These are phyloP conservation scores for Sporothrix humicola DNA, from an alignment of 2,329 filamentous ascomycete species.

Conservation along the genomic window DNA sequence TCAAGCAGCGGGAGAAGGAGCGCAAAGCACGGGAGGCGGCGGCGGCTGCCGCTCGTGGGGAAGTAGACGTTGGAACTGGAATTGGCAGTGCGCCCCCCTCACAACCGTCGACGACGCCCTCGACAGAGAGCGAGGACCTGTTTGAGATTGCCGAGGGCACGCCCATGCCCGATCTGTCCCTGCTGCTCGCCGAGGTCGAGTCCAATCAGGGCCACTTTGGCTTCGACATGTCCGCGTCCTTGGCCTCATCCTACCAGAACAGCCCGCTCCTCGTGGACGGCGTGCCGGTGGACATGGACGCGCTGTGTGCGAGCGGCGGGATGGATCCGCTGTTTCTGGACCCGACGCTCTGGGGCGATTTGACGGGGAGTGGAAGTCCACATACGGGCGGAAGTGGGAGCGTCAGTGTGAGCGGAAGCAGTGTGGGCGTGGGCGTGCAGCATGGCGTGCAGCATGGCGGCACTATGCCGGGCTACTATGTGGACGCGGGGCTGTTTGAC, in stretches of 20 bases:
- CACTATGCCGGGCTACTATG: neutral
- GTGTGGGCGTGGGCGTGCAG: neutral
- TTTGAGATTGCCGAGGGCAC: slow-evolving; percentile 9
- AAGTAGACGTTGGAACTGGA: no score
- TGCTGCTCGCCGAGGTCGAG: neutral
- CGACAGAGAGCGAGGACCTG: slow-evolving; percentile 6
- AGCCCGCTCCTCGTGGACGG: neutral
- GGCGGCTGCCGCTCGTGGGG: no score
- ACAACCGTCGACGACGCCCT: neutral
- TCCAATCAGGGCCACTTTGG: neutral
- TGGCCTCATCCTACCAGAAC: neutral
- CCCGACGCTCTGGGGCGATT: slow-evolving; percentile 18
- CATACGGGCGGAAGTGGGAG: neutral
- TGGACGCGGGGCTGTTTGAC: neutral
- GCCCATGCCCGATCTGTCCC: neutral
- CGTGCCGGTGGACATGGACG: slow-evolving; percentile 1
- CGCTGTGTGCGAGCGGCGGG: slow-evolving; percentile 9
- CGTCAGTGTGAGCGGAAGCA: neutral
- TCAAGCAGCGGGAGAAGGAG: slow-evolving; percentile 34
- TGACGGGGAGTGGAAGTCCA: neutral
- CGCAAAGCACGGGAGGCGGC: neutral
- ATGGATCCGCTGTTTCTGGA: slow-evolving; percentile 14
- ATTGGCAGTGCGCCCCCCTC: neutral
- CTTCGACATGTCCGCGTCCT: neutral
- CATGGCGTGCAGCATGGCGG: neutral